phyloP scores from a whole-genome alignment of 192 early-diverging fungal genomes.

The Backusella sp. region DNA sequence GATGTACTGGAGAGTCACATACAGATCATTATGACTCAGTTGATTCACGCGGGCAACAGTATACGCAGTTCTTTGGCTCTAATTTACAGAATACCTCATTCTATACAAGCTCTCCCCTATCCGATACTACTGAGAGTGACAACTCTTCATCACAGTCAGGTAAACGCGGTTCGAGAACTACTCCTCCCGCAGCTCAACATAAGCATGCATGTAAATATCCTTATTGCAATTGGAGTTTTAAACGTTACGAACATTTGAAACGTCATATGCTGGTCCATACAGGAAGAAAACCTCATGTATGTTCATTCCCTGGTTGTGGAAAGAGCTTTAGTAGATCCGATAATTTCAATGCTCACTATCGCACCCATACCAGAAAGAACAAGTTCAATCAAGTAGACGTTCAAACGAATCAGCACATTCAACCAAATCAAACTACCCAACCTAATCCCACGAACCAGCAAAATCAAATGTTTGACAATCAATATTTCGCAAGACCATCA shows the following conservation, averaged over 20 bases:
- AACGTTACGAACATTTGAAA: constrained; percentile 79
- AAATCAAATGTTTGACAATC: constrained; percentile 1
- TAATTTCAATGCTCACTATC: constrained; percentile 75
- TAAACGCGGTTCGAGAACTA: not conserved
- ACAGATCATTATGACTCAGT: not conserved
- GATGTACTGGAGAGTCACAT: not conserved
- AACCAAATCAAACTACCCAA: not conserved
- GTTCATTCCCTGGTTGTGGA: constrained; percentile 68
- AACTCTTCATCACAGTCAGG: not conserved
- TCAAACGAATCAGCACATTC: not conserved
- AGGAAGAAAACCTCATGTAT: constrained; percentile 68
- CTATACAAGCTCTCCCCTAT: not conserved
- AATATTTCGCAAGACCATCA: constrained; percentile 1
- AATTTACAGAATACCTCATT: not conserved
- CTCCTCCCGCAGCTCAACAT: constrained; percentile 21
- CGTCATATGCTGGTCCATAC: constrained; percentile 78
- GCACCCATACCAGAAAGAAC: constrained; percentile 66
- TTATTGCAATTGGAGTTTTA: constrained; percentile 61
- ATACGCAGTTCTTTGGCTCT: not conserved
- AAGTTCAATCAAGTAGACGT: not conserved
- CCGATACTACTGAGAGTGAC: not conserved
- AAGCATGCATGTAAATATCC: constrained; percentile 44
- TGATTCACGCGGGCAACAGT: not conserved
- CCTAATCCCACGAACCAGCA: not conserved
- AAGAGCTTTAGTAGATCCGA: constrained; percentile 81